These are phyloP conservation scores for Phytopythium chamaehyphon DNA, from an alignment of 352 stramenopile species.

Conservation along the genomic window DNA sequence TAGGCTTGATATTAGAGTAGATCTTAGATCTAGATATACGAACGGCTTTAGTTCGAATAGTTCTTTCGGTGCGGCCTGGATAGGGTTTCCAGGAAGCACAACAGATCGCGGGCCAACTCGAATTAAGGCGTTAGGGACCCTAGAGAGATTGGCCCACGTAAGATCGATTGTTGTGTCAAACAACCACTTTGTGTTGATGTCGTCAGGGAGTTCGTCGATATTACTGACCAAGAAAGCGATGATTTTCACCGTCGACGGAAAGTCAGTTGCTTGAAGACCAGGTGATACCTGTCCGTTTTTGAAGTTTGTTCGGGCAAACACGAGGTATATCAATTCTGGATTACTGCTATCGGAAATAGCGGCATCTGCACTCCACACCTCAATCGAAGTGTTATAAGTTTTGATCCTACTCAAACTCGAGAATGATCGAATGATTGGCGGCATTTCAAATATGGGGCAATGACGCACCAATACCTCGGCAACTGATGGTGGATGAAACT, in stretches of 20 bases:
- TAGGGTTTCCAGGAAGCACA: background rate
- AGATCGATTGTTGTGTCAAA: background rate
- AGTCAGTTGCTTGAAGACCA: background rate
- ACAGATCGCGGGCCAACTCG: background rate
- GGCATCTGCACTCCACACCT: background rate
- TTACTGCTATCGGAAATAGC: background rate
- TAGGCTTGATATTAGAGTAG: background rate
- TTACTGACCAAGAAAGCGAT: background rate
- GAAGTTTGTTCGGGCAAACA: background rate
- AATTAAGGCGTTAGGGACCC: background rate
- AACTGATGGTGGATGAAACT: conserved; percentile 17
- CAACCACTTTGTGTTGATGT: background rate
- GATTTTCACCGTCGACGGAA: background rate
- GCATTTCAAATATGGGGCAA: conserved; percentile 11
- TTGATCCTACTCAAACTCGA: background rate
- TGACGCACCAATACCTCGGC: conserved; percentile 31
- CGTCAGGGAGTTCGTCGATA: background rate
- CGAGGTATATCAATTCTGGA: background rate
- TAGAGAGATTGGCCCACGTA: background rate
- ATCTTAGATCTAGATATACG: background rate
- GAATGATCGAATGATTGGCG: background rate
- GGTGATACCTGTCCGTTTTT: background rate
- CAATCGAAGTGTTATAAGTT: conserved; percentile 1
- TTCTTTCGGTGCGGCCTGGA: background rate
- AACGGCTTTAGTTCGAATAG: background rate